Base-by-base conservation (phyloP, 129 eudicot species). In the Chrysanthemum lavandulifolium region DNA sequence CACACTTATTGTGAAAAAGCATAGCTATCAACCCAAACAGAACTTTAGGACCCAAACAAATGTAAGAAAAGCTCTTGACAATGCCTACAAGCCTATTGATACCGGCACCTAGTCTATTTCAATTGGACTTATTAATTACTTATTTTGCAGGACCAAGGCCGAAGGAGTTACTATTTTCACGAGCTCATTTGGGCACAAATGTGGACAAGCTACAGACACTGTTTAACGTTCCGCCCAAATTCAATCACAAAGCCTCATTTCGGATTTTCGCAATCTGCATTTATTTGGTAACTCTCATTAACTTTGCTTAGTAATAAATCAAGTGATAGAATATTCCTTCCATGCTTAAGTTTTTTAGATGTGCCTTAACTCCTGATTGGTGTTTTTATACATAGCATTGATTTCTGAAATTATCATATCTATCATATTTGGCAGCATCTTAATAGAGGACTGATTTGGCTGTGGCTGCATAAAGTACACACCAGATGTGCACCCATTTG, bases 361-460 rank as follows among this genome's bases (percentile, higher is more conserved):
- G 27, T 8, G 45, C 45, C 45, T 6, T 40, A 40, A 40, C 45
- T 40, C 45, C 45, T 40, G 7, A 40, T 40, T 40, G 6, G 45
- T 40, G 45, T 40, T 40, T 5, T 40, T 40, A 58, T 53, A 57
- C 15, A 43, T 13, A 13, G 36, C 54, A 36, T 43, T 57, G 43
- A 56, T 56, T 71, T 36, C 54, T 71, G 33, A 55, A 48, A 57
- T 57, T 56, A 10, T 69, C 60, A 9, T 52, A 69, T 57, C 63
- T 51, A 57, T 62, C 61, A 69, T 36, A n/a, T 53, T 69, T 69
- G 51, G 74, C 74, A 53, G 52, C 51, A 54, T 29, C 52, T 69
- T 33, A 31, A 52, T n/a, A 69, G 48, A 69, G 64, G 63, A 67
- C 72, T 64, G 15, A 19, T 5, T 12, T 2, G 72, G 43, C 10